Conservation (phyloP, 495 filamentous ascomycete genomes). For the Neurospora discreta region DNA sequence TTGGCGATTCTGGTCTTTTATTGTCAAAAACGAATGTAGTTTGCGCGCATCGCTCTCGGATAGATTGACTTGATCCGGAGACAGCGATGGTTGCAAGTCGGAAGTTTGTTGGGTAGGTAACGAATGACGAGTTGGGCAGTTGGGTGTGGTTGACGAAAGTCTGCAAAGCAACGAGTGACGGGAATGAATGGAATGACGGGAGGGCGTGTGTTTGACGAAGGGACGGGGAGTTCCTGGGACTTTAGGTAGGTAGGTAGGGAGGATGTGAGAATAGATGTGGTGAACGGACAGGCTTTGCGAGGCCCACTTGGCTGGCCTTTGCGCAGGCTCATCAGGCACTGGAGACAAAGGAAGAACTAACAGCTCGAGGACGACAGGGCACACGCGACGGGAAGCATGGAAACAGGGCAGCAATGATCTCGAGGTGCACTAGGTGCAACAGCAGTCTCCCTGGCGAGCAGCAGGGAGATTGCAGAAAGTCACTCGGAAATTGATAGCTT, state of each 20-base stretch:
- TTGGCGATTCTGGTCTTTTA: not conserved
- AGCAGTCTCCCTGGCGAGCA: not conserved
- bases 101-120: not conserved
- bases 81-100: not conserved
- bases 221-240: not conserved
- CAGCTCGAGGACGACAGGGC: not conserved
- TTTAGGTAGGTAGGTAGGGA: not conserved
- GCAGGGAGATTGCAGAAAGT: not conserved
- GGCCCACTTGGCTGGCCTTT: not conserved
- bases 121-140: not conserved
- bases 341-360: not conserved
- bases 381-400: not conserved
- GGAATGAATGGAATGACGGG: not conserved
- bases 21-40: not conserved
- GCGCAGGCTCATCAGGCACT: not conserved
- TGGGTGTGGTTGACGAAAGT: not conserved
- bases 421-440: not conserved
- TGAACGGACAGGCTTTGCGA: not conserved
- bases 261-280: not conserved
- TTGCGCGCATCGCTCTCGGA: not conserved
- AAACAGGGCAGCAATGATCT: not conserved
- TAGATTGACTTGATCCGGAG: not conserved
- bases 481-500: not conserved
- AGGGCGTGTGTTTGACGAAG: not conserved
- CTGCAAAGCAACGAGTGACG: not conserved